A percentile compares a stretch with the other conserved stretches of the same genome.
Conservation (phyloP, 208 protist species). For the Leishmania gerbilli region DNA sequence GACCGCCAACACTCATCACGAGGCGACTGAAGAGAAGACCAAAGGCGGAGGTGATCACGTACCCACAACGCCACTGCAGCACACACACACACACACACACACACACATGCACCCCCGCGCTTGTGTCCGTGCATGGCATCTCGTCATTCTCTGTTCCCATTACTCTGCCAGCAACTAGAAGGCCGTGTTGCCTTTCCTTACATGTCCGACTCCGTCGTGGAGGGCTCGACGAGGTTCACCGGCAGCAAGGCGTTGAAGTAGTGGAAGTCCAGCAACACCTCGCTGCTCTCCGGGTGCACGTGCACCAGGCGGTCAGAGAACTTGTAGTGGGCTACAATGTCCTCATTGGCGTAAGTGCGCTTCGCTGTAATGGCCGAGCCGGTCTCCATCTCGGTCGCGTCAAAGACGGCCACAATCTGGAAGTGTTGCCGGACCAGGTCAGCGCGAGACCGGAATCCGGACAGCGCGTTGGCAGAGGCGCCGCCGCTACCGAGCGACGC, state of each 20-base stretch:
- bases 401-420: constrained; percentile 82
- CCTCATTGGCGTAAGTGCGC: constrained; percentile 70
- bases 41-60: not conserved
- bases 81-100: not conserved
- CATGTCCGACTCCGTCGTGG: constrained; percentile 55
- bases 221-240: constrained; percentile 47
- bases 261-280: constrained; percentile 81
- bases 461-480: constrained; percentile 15
- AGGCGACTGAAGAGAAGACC: not conserved
- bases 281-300: constrained; percentile 49
- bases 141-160: not conserved
- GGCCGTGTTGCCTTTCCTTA: not conserved
- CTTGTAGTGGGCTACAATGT: constrained; percentile 72
- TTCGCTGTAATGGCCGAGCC: constrained; percentile 71
- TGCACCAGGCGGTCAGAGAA: constrained; percentile 81
- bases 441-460: not conserved
- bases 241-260: constrained; percentile 85
- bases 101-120: not conserved
- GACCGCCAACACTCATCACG: not conserved
- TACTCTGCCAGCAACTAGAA: not conserved
- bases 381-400: constrained; percentile 80
- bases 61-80: not conserved
- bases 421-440: constrained; percentile 31
- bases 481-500: constrained; percentile 23
- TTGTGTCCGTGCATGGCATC: not conserved